phyloP scores from a whole-genome alignment of 163 green algal species.

The Chlamydomonas reinhardtii region DNA sequence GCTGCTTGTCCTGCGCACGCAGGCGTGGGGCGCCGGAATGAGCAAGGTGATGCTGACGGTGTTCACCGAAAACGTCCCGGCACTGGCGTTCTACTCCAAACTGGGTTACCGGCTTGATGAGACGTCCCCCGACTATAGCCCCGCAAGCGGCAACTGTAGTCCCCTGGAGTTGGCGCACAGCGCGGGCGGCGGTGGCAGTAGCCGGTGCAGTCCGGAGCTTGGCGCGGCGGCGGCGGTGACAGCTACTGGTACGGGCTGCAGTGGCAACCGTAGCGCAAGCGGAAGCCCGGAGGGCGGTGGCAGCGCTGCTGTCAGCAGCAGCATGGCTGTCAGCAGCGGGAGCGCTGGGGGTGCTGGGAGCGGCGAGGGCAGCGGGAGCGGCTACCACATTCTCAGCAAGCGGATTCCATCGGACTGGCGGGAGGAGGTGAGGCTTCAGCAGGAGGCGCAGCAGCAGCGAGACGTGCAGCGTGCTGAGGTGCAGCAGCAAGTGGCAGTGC shows the following conservation, averaged over 20 bases:
- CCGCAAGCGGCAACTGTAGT: not conserved
- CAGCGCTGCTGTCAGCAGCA: not conserved
- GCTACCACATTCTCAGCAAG: constrained; percentile 46
- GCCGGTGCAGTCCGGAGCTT: too few species aligned
- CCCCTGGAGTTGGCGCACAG: not conserved
- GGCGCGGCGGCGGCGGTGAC: not conserved
- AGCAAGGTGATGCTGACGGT: constrained; percentile 49
- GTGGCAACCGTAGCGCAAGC: not conserved
- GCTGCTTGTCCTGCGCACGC: too few species aligned
- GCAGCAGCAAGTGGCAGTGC: not conserved
- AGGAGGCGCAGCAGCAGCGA: not conserved
- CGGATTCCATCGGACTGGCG: not conserved
- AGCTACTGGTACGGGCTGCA: not conserved
- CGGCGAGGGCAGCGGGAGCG: not conserved
- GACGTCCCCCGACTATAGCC: constrained; percentile 37
- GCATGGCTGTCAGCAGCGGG: not conserved
- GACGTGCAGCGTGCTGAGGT: not conserved
- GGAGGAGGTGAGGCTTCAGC: not conserved
- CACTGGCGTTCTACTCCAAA: constrained; percentile 21
- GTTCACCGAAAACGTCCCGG: constrained; percentile 15
- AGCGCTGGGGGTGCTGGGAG: not conserved
- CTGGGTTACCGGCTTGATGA: constrained; percentile 43
- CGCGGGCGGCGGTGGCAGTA: not conserved
- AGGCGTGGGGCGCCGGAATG: constrained; percentile 44
- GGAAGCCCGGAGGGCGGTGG: not conserved